Evolutionary conservation across 352 stramenopile species (phyloP).

Genomic region (Aphanomyces invadans): DNA sequence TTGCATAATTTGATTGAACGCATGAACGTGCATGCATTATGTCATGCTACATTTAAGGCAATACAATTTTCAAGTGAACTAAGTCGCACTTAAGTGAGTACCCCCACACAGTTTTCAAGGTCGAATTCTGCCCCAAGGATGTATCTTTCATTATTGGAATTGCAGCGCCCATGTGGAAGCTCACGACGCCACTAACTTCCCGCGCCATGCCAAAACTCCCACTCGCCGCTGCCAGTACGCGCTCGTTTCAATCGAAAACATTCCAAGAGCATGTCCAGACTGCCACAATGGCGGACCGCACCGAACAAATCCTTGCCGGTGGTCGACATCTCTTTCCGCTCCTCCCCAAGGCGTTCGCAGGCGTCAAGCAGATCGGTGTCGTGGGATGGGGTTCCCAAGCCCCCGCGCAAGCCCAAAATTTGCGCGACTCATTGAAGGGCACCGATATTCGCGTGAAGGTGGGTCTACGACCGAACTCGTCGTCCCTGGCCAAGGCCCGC

Average conservation of each 20-base stretch:
- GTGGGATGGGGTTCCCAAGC: constrained; percentile 98
- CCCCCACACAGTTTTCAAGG: too few relatives aligned
- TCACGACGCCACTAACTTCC: background rate
- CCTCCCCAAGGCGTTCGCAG: constrained; percentile 93
- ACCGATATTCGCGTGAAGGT: constrained; percentile 89
- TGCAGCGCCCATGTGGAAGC: background rate
- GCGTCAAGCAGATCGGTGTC: constrained; percentile 95
- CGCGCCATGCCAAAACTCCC: background rate
- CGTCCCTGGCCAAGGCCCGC: constrained; percentile 68
- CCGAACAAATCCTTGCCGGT: constrained; percentile 67
- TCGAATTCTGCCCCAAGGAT: background rate
- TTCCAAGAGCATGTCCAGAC: constrained; percentile 72
- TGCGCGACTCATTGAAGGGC: constrained; percentile 92
- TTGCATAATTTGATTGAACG: too few relatives aligned
- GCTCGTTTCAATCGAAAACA: constrained; percentile 36
- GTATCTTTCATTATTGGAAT: background rate
- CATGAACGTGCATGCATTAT: too few relatives aligned
- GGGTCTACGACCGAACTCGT: constrained; percentile 74
- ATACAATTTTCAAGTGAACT: too few relatives aligned
- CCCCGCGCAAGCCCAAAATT: constrained; percentile 95
- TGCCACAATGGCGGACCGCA: constrained; percentile 64
- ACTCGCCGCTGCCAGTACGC: background rate
- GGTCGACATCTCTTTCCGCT: constrained; percentile 92
- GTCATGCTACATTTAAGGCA: too few relatives aligned
- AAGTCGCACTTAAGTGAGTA: too few relatives aligned